Percentiles rank a stretch among this genome's conserved stretches.
phyloP scores from a whole-genome alignment of 495 filamentous ascomycete species.

The Physcia stellaris region DNA sequence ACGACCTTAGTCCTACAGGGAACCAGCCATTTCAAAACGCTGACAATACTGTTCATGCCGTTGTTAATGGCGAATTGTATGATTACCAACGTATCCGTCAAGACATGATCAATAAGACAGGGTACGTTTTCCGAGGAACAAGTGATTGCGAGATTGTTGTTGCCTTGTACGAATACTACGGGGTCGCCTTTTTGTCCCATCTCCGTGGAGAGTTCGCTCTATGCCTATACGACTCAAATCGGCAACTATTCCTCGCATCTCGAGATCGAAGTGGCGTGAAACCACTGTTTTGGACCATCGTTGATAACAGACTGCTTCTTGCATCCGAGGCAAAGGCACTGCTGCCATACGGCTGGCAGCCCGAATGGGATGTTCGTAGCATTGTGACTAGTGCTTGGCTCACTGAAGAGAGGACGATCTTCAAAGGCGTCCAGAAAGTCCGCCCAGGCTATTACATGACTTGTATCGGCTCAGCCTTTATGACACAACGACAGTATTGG shows the following conservation, averaged over 20 bases:
- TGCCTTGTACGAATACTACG: conserved; percentile 35
- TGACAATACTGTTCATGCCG: conserved; percentile 29
- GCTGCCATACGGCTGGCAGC: conserved; percentile 29
- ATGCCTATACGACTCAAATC: conserved; percentile 30
- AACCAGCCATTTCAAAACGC: conserved; percentile 32
- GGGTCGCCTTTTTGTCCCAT: conserved; percentile 27
- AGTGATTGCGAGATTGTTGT: conserved; percentile 36
- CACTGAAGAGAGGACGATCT: conserved; percentile 27
- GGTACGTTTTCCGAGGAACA: conserved; percentile 27
- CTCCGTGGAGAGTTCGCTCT: conserved; percentile 39
- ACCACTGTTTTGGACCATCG: conserved; percentile 33
- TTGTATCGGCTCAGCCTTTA: conserved; percentile 14
- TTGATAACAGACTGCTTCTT: conserved; percentile 22
- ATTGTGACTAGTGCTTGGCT: conserved; percentile 25
- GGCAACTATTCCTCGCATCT: conserved; percentile 27
- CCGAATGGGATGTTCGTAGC: conserved; percentile 33
- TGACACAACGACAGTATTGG: conserved; percentile 30
- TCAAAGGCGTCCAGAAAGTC: conserved; percentile 29
- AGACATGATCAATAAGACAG: conserved; percentile 15
- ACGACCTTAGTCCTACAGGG: conserved; percentile 32
- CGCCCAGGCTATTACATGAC: conserved; percentile 23
- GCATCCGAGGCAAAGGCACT: conserved; percentile 35
- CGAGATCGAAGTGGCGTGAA: conserved; percentile 41
- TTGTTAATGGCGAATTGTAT: conserved; percentile 45
- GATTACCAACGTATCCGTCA: conserved; percentile 29